Percentiles rank a stretch among this genome's conserved stretches.
These are phyloP conservation scores for Mesembryanthemum crystallinum DNA, from an alignment of 148 eudicot species.

Conservation along the genomic window DNA sequence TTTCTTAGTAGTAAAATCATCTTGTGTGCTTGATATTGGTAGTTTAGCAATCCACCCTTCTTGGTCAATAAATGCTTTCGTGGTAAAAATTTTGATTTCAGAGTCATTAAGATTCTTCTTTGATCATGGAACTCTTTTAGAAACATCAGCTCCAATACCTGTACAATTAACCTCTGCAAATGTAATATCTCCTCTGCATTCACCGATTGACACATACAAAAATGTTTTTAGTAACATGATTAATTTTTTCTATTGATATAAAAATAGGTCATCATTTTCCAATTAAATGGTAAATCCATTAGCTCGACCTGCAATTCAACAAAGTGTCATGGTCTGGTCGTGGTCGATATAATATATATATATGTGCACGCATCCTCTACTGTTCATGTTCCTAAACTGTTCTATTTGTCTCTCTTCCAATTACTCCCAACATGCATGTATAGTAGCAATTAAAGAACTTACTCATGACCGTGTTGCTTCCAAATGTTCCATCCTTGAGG, in stretches of 20 bases:
- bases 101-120: not conserved
- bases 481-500: slow-evolving; percentile 5
- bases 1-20: too few species aligned
- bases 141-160: slow-evolving; percentile 25
- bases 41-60: slow-evolving; percentile 25
- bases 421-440: too few species aligned
- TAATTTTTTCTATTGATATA: too few species aligned
- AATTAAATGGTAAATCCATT: too few species aligned
- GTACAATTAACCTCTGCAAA: slow-evolving; percentile 21
- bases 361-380: too few species aligned
- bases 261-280: too few species aligned
- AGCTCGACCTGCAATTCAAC: too few species aligned
- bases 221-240: not conserved
- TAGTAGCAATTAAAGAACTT: not conserved
- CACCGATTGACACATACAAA: not conserved
- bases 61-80: slow-evolving; percentile 12
- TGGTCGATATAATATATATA: too few species aligned
- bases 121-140: slow-evolving; percentile 25
- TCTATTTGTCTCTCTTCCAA: too few species aligned
- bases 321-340: too few species aligned
- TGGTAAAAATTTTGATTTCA: not conserved
- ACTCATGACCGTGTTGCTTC: not conserved
- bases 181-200: slow-evolving; percentile 20
- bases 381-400: too few species aligned
- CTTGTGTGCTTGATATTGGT: not conserved